Conservation (phyloP, 1,284 basidiomycete genomes). For the Trametes hirsuta region DNA sequence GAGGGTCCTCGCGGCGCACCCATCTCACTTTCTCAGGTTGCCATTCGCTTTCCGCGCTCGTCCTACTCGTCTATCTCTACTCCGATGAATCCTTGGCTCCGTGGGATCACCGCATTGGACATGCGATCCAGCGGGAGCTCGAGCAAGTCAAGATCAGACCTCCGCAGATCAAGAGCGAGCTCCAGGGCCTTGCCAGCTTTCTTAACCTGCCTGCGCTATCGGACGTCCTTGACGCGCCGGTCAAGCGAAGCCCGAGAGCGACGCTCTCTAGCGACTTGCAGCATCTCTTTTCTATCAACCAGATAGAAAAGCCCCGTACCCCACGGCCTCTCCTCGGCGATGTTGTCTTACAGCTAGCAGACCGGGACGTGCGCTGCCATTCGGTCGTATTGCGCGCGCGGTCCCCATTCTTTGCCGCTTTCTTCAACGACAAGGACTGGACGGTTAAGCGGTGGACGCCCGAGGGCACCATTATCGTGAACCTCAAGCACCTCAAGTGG, state of each 20-base stretch:
- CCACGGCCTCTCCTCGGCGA: slow-evolving; percentile 55
- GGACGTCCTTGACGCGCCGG: slow-evolving; percentile 55
- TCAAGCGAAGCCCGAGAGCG: slow-evolving; percentile 49
- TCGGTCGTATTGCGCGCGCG: slow-evolving; percentile 81
- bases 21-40: slow-evolving; percentile 51
- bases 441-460: slow-evolving; percentile 62
- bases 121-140: slow-evolving; percentile 48
- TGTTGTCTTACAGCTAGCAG: slow-evolving; percentile 75
- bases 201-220: slow-evolving; percentile 59
- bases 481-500: slow-evolving; percentile 80
- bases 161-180: slow-evolving; percentile 62
- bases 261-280: slow-evolving; percentile 55
- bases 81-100: slow-evolving; percentile 82
- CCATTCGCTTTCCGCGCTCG: slow-evolving; percentile 69
- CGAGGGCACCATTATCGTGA: slow-evolving; percentile 61
- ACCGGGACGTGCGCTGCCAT: slow-evolving; percentile 71
- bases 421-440: slow-evolving; percentile 89
- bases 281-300: slow-evolving; percentile 39
- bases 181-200: slow-evolving; percentile 55
- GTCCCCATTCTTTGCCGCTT: slow-evolving; percentile 85
- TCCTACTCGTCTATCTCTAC: slow-evolving; percentile 88
- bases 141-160: slow-evolving; percentile 45
- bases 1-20: slow-evolving; percentile 9
- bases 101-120: slow-evolving; percentile 81
- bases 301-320: slow-evolving; percentile 13